Evolutionary conservation across 768 basidiomycete species (phyloP).

Genomic region (Kwoniella bestiolae): DNA sequence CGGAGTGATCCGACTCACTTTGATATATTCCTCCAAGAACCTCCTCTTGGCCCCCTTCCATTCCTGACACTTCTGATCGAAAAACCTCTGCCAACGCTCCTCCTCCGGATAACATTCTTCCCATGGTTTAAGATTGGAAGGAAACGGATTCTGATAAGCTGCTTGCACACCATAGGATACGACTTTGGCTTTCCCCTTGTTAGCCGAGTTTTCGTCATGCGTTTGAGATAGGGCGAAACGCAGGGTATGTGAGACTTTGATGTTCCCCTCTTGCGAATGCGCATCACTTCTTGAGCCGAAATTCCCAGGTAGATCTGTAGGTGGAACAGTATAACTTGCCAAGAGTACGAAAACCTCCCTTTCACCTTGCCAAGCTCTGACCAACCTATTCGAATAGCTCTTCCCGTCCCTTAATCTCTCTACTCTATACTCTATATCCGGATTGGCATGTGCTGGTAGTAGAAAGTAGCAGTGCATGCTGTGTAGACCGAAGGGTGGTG

Average conservation of each 20-base stretch:
- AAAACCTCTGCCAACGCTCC: slow-evolving; percentile 42
- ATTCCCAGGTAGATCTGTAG: slow-evolving; percentile 13
- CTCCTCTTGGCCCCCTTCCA: slow-evolving; percentile 24
- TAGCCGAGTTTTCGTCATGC: neutral
- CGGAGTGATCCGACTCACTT: slow-evolving; percentile 41
- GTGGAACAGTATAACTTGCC: slow-evolving; percentile 47
- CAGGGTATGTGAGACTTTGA: slow-evolving; percentile 31
- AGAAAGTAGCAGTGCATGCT: slow-evolving; percentile 55
- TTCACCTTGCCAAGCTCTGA: slow-evolving; percentile 52
- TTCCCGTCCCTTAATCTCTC: slow-evolving; percentile 54
- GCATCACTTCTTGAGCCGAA: neutral
- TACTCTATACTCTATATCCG: slow-evolving; percentile 50
- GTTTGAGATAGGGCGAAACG: slow-evolving; percentile 26
- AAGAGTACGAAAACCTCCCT: slow-evolving; percentile 51
- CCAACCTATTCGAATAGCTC: slow-evolving; percentile 44
- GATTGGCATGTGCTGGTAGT: slow-evolving; percentile 38
- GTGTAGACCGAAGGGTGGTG: slow-evolving; percentile 39
- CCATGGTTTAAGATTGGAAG: slow-evolving; percentile 39
- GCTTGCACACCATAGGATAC: slow-evolving; percentile 16
- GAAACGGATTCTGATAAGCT: slow-evolving; percentile 31
- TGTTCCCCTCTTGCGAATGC: neutral
- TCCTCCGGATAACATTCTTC: slow-evolving; percentile 53
- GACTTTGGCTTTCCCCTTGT: slow-evolving; percentile 10
- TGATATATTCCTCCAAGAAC: slow-evolving; percentile 46
- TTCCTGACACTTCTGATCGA: slow-evolving; percentile 24